These are phyloP conservation scores for Candida railenensis DNA, from an alignment of 805 yeast genomes.

Conservation along the genomic window DNA sequence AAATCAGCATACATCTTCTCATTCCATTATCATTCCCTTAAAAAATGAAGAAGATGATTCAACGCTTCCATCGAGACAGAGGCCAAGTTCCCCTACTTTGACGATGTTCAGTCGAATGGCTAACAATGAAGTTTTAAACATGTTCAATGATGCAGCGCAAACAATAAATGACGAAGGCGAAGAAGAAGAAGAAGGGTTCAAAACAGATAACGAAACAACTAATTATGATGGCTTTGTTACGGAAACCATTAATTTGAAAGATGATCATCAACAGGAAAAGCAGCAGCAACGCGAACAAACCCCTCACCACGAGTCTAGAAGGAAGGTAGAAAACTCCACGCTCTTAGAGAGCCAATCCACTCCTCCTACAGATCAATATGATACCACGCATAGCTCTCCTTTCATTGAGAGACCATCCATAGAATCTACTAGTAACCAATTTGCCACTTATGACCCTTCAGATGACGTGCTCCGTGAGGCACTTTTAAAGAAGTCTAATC, in stretches of 20 bases:
- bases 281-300: slow-evolving; percentile 5
- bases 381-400: slow-evolving; percentile 44
- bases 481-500: slow-evolving; percentile 27
- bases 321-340: neutral
- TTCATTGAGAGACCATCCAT: slow-evolving; percentile 34
- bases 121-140: slow-evolving; percentile 65
- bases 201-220: slow-evolving; percentile 21
- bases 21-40: slow-evolving; percentile 45
- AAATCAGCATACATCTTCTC: slow-evolving; percentile 8
- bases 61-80: slow-evolving; percentile 10
- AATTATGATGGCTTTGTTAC: slow-evolving; percentile 49
- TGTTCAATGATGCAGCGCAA: slow-evolving; percentile 63
- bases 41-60: slow-evolving; percentile 32
- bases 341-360: slow-evolving; percentile 9
- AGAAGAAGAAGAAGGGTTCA: slow-evolving; percentile 15
- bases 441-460: slow-evolving; percentile 35
- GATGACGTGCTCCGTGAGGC: slow-evolving; percentile 37
- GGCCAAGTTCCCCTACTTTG: slow-evolving; percentile 69
- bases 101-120: slow-evolving; percentile 78
- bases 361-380: slow-evolving; percentile 25
- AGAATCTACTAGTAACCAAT: neutral
- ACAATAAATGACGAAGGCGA: slow-evolving; percentile 20
- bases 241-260: slow-evolving; percentile 38
- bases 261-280: neutral
- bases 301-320: neutral